Evolutionary conservation across 2,329 filamentous ascomycete species (phyloP).

Genomic region (Penicillium vulpinum): DNA sequence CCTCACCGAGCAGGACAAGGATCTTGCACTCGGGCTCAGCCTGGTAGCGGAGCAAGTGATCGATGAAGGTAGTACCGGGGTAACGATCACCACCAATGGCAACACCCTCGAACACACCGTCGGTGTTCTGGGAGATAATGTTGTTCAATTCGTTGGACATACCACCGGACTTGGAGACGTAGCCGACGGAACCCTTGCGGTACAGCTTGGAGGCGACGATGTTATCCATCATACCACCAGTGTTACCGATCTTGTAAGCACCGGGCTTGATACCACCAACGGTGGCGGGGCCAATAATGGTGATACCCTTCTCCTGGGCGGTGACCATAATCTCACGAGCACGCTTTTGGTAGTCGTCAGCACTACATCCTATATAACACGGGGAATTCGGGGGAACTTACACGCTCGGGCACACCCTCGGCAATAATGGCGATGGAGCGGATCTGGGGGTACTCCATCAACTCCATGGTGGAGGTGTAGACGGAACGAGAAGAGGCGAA

Average conservation of each 20-base stretch:
- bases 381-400: conserved; percentile 48
- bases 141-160: conserved; percentile 99
- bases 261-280: conserved; percentile 99
- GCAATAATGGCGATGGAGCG: conserved; percentile 99
- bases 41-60: conserved; percentile 96
- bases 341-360: conserved; percentile 57
- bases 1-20: conserved; percentile 90
- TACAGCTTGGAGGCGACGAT: conserved; percentile 99
- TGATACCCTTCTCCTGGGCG: conserved; percentile 97
- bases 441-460: conserved; percentile 96
- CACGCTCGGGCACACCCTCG: conserved; percentile 96
- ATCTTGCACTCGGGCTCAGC: conserved; percentile 98
- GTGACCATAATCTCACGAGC: conserved; percentile 97
- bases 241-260: conserved; percentile 99
- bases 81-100: conserved; percentile 99
- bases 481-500: conserved; percentile 98
- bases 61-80: conserved; percentile 98
- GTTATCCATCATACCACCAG: conserved; percentile 99
- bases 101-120: conserved; percentile 98
- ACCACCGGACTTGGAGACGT: conserved; percentile 99
- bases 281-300: conserved; percentile 96
- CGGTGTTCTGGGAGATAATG: conserved; percentile 93
- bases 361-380: not conserved
- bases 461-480: conserved; percentile 97
- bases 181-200: conserved; percentile 97